These are phyloP conservation scores for Cutaneotrichosporon dermatis DNA, from an alignment of 1,284 basidiomycete species.

Conservation along the genomic window DNA sequence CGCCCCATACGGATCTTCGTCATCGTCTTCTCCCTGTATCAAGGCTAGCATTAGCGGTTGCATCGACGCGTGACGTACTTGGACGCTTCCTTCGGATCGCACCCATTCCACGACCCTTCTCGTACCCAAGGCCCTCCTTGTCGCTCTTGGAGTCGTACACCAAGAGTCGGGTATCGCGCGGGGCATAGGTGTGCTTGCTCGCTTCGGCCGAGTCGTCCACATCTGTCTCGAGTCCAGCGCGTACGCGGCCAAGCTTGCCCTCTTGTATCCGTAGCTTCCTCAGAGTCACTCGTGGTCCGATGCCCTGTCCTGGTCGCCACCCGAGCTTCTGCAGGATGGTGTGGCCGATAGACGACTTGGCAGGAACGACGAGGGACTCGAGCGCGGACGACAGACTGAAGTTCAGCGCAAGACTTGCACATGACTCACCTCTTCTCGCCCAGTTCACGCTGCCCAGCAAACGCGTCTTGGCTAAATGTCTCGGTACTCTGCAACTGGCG, in stretches of 20 bases:
- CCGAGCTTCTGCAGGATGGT: slow-evolving; percentile 89
- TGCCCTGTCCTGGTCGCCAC: slow-evolving; percentile 86
- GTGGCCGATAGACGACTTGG: slow-evolving; percentile 62
- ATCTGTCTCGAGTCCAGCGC: slow-evolving; percentile 46
- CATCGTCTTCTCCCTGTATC: slow-evolving; percentile 72
- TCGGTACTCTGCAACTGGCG: slow-evolving; percentile 60
- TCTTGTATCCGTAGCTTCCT: slow-evolving; percentile 69
- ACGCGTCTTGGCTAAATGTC: slow-evolving; percentile 57
- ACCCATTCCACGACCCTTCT: slow-evolving; percentile 61
- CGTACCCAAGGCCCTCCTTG: slow-evolving; percentile 72
- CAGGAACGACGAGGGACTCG: slow-evolving; percentile 40
- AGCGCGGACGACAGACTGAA: slow-evolving; percentile 55
- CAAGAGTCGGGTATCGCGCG: slow-evolving; percentile 68
- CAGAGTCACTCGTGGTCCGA: slow-evolving; percentile 83
- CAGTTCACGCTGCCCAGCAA: slow-evolving; percentile 57
- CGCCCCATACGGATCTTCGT: slow-evolving; percentile 74
- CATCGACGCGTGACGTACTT: slow-evolving; percentile 17
- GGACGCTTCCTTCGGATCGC: slow-evolving; percentile 22
- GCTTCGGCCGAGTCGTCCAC: slow-evolving; percentile 61
- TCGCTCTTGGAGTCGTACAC: slow-evolving; percentile 66
- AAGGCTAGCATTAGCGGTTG: slow-evolving; percentile 23
- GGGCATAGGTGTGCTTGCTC: slow-evolving; percentile 77
- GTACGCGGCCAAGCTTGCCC: slow-evolving; percentile 49
- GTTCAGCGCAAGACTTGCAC: slow-evolving; percentile 5
- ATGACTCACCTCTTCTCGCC: slow-evolving; percentile 25